Conservation (phyloP, 2,329 filamentous ascomycete species). For the Trichocomaceae sp. region DNA sequence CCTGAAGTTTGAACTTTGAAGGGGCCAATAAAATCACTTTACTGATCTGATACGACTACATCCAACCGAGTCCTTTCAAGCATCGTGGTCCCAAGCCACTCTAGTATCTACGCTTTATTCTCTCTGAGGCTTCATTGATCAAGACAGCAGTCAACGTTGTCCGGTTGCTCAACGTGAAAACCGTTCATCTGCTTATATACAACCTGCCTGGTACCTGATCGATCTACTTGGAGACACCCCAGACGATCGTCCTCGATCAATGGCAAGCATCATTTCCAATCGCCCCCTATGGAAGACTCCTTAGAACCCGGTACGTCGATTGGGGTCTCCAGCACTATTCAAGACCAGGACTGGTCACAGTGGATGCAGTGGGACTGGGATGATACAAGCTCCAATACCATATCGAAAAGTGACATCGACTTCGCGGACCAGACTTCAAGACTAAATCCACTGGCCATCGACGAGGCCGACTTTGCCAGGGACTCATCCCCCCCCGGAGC, state of each 20-base stretch:
- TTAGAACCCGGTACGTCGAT: not conserved
- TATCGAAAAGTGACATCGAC: constrained; percentile 22
- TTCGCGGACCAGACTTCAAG: constrained; percentile 19
- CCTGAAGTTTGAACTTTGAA: too few relatives aligned
- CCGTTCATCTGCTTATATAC: not conserved
- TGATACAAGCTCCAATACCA: constrained; percentile 28
- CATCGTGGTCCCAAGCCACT: not conserved
- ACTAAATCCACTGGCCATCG: constrained; percentile 8
- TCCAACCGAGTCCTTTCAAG: not conserved
- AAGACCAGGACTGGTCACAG: constrained; percentile 38
- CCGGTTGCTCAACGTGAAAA: not conserved
- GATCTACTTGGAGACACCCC: not conserved
- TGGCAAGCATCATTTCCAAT: constrained; percentile 4
- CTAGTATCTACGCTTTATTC: not conserved
- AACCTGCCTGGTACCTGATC: not conserved
- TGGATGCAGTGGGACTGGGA: constrained; percentile 40
- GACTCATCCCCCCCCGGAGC: not conserved
- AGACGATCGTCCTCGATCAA: constrained; percentile 4
- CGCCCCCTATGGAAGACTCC: constrained; percentile 11
- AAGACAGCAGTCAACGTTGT: not conserved
- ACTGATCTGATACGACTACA: not conserved
- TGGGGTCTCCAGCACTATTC: constrained; percentile 19
- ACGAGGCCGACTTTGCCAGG: not conserved
- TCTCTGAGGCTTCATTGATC: not conserved
- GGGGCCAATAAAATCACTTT: constrained; percentile 1